Conservation (phyloP, 2,329 filamentous ascomycete genomes). For the Colletotrichum endophyticum region DNA sequence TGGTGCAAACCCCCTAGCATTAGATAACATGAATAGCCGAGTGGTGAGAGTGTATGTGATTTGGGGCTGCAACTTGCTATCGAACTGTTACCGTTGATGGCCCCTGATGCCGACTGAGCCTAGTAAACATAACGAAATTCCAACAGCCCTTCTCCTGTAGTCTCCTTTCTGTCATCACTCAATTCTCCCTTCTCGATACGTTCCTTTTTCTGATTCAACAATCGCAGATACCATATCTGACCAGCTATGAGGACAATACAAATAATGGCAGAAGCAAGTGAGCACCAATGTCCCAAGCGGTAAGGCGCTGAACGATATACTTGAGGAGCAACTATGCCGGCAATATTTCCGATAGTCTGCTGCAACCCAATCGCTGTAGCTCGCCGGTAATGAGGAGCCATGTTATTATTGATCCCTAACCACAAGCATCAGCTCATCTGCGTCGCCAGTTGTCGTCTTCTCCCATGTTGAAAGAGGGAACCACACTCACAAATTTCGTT, state of each 20-base stretch:
- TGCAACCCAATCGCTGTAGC: conserved; percentile 53
- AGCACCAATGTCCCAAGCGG: conserved; percentile 29
- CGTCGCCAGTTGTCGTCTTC: background rate
- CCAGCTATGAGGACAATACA: conserved; percentile 9
- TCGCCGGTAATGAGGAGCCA: conserved; percentile 46
- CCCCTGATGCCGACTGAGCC: background rate
- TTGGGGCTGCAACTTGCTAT: background rate
- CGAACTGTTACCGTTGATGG: background rate
- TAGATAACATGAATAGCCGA: background rate
- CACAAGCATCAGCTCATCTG: background rate
- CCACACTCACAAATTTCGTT: conserved; percentile 44
- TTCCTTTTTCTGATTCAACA: conserved; percentile 16
- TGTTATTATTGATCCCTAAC: conserved; percentile 44
- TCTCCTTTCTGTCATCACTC: conserved; percentile 9
- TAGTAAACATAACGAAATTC: conserved; percentile 20
- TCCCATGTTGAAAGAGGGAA: background rate
- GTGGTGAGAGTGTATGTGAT: background rate
- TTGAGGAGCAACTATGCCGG: conserved; percentile 36
- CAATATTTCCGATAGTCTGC: conserved; percentile 53
- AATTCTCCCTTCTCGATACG: background rate
- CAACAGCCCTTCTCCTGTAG: conserved; percentile 11
- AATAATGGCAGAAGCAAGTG: conserved; percentile 12
- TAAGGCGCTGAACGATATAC: conserved; percentile 32
- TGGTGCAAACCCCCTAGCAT: background rate
- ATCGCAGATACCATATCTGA: conserved; percentile 8